Percentiles rank a stretch among this genome's conserved stretches.
phyloP scores from a whole-genome alignment of 2,329 filamentous ascomycete genomes.

The Aspergillus sp. region DNA sequence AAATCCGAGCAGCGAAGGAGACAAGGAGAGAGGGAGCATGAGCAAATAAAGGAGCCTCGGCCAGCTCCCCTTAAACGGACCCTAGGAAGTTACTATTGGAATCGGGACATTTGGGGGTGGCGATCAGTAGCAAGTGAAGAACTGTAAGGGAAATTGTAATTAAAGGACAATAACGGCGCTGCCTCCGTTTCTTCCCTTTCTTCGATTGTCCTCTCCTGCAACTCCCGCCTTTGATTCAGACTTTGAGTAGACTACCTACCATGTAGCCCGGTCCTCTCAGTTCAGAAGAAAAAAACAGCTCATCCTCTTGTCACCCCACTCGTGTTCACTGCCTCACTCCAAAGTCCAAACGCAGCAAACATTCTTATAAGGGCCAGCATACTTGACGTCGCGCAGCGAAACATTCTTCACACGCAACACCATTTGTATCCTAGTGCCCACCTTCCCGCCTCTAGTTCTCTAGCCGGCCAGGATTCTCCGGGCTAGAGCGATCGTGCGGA shows the following conservation, averaged over 20 bases:
- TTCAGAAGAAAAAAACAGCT: slow-evolving; percentile 7
- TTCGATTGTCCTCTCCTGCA: background rate
- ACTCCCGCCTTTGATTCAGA: background rate
- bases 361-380: slow-evolving; percentile 15
- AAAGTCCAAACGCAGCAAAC: background rate
- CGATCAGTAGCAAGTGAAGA: slow-evolving; percentile 6
- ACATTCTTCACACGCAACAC: slow-evolving; percentile 16
- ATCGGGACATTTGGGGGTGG: slow-evolving; percentile 1
- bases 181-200: background rate
- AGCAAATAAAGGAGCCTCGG: background rate
- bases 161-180: background rate
- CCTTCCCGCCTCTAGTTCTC: slow-evolving; percentile 17
- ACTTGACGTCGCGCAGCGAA: slow-evolving; percentile 7
- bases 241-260: background rate
- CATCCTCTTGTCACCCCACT: slow-evolving; percentile 5
- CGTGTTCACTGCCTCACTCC: background rate
- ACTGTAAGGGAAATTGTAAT: slow-evolving; percentile 2
- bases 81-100: slow-evolving; percentile 9
- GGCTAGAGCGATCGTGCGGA: slow-evolving; percentile 23
- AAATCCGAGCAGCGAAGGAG: background rate
- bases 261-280: slow-evolving; percentile 1
- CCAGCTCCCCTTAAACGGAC: background rate
- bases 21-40: background rate
- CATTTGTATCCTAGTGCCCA: slow-evolving; percentile 9
- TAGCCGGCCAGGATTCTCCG: slow-evolving; percentile 12